phyloP scores from a whole-genome alignment of 2,329 filamentous ascomycete genomes.

The Exophiala sp. region DNA sequence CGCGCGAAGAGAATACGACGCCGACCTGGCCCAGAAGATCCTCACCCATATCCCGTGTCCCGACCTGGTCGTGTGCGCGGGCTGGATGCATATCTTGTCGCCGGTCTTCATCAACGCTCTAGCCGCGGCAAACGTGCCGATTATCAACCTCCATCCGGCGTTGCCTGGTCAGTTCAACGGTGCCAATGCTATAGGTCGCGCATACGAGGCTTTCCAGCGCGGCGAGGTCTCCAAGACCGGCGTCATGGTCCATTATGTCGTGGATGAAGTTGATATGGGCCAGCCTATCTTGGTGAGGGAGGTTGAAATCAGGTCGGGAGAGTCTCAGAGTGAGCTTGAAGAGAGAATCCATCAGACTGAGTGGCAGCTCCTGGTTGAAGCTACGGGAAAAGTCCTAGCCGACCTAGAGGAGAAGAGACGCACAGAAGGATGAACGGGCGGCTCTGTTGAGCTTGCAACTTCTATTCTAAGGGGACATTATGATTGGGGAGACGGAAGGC shows the following conservation, averaged over 20 bases:
- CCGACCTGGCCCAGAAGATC: conserved; percentile 64
- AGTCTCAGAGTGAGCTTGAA: conserved; percentile 61
- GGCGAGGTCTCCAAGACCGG: conserved; percentile 65
- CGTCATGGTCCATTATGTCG: conserved; percentile 85
- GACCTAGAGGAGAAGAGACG: conserved; percentile 19
- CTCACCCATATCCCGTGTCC: conserved; percentile 53
- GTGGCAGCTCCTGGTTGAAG: conserved; percentile 72
- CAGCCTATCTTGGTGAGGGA: conserved; percentile 64
- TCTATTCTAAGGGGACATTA: no score
- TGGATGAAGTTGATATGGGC: conserved; percentile 72
- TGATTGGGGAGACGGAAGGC: no score
- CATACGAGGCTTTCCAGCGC: conserved; percentile 65
- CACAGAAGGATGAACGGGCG: conserved; percentile 10
- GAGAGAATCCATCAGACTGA: conserved; percentile 69
- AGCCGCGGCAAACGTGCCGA: conserved; percentile 53
- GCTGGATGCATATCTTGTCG: conserved; percentile 82
- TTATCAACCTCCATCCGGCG: conserved; percentile 80
- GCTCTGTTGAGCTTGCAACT: no score
- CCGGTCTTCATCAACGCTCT: conserved; percentile 64
- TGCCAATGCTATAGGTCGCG: conserved; percentile 68
- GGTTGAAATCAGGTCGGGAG: conserved; percentile 59
- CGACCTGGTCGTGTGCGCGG: conserved; percentile 71
- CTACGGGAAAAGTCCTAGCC: conserved; percentile 51
- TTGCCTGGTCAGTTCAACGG: conserved; percentile 71
- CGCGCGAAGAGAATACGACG: conserved; percentile 65